Base-by-base conservation (phyloP, 2,329 filamentous ascomycete genomes). In the Zelopaecilomyces penicillatus region DNA sequence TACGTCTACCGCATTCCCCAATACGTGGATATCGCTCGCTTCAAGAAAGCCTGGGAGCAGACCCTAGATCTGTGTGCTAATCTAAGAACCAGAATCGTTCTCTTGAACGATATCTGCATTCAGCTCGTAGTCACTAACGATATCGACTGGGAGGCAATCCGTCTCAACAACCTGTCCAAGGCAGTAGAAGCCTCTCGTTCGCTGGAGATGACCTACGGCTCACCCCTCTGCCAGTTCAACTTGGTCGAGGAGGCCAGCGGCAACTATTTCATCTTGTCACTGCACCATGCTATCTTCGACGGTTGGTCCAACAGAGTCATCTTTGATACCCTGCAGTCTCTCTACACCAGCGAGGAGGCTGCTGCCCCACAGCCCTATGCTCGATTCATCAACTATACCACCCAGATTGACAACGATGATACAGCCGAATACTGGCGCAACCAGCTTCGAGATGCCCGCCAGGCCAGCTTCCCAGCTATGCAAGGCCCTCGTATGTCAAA, bases 1-100 rank as follows among this genome's bases (percentile, higher is more conserved):
- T 42, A 48, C n/a, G 58, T 59, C 2, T 69, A 69, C 39, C 54
- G 65, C 6, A 50, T 62, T 4, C 37, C 52, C 1, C 41, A 31
- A 5, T 9, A 55, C 28, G 35, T 57, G 4, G 50, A 61, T 5
- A 12, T 57, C 32, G 34, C 36, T 5, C 43, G 38, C 3, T 62
- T 63, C 48, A 55, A 55, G 43, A 41, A 49, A 1, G 57, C 62
- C 3, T 64, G 60, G 61, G 43, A 52, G 9, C 29, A 8, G 19
- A 45, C 44, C 4, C 29, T 43, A 3, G 36, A 29, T 30, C 26
- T 30, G 7, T 36, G 39, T 26, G 36, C 37, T n/a, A 45, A 37
- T 6, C 40, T 50, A 5, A 40, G 49, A 2, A 47, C 34, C 12
- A 40, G 49, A n/a, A 36, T 50, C 12, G 41, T 49, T 31, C 44